Evolutionary conservation across 495 filamentous ascomycete species (phyloP), one percentile per base, ranked within the genome.

Genomic region (Lichenothelia convexa): DNA sequence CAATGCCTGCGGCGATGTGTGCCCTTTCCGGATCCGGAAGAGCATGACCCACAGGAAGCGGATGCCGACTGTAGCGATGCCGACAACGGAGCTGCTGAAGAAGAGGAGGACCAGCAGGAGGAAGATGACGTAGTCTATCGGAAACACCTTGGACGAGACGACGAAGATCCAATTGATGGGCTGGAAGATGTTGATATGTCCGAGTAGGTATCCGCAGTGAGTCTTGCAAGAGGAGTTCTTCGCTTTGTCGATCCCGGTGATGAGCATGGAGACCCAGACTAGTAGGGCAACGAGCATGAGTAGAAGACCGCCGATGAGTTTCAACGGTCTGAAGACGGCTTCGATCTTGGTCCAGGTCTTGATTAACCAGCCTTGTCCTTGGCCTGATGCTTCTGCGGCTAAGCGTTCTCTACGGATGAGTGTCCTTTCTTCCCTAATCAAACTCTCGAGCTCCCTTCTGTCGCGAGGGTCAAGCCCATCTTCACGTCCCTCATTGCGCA

Each of bases 181-280:
- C 53, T 95, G 87, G 63, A 93, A 93, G 39, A 93, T 71, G 50
- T 87, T 81, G 53, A 87, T 77, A 43, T 84, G 73, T 20, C 75
- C 79, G n/a, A 95, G 71, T 35, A 95, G 78, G 57, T 93, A 97
- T 23, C 89, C 89, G 56, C 89, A 97, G 47, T 72, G 71, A 36
- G 71, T 63, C 53, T 86, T 84, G 71, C 89, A 97, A 43, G 89
- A 54, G 0, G 84, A 93, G 57, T 95, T 94, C 46, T 77, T 83
- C 13, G 83, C 80, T 58, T 97, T 95, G 65, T 97, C 89, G 52
- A 94, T 86, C 41, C 74, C 75, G 0, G 87, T 97, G 48, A 95
- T 73, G 37, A 95, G 68, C 91, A 95, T 97, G 20, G 79, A 87
- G 6, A 75, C 65, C 73, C 83, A 93, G 42, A 84, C 66, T 16